These are phyloP conservation scores for Rachicladosporium sp. DNA, from an alignment of 2,329 filamentous ascomycete species.

Conservation along the genomic window DNA sequence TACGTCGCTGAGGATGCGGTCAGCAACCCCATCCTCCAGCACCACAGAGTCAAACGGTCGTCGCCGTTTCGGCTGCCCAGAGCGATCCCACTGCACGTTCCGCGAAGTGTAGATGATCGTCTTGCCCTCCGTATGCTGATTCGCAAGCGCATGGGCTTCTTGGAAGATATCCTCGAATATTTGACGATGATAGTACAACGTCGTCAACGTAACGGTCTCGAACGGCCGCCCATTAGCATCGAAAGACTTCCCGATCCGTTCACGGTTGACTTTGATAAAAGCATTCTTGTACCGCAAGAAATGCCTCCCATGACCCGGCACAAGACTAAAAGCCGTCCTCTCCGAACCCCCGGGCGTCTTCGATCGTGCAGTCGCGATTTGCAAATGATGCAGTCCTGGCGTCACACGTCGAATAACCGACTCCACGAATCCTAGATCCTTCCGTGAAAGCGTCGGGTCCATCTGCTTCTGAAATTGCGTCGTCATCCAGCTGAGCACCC, in stretches of 20 bases:
- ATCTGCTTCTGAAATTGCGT: conserved; percentile 33
- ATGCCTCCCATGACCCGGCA: conserved; percentile 83
- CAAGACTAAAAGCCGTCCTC: conserved; percentile 71
- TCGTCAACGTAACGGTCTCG: conserved; percentile 86
- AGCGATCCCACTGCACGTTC: conserved; percentile 70
- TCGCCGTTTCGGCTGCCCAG: conserved; percentile 77
- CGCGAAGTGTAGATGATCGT: conserved; percentile 82
- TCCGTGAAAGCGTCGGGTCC: conserved; percentile 23
- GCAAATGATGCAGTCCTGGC: conserved; percentile 49
- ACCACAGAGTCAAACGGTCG: conserved; percentile 80
- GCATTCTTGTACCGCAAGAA: conserved; percentile 76
- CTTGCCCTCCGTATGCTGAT: conserved; percentile 75
- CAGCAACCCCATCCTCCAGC: conserved; percentile 70
- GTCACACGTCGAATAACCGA: conserved; percentile 45
- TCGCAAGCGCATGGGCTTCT: conserved; percentile 72
- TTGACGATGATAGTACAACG: conserved; percentile 76
- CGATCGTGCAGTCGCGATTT: conserved; percentile 51
- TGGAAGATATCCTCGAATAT: conserved; percentile 83
- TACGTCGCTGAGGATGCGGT: conserved; percentile 67
- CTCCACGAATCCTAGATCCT: conserved; percentile 34
- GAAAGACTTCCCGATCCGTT: conserved; percentile 68
- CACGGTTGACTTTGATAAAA: conserved; percentile 74
- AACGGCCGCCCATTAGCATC: conserved; percentile 79
- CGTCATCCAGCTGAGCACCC: conserved; percentile 91
- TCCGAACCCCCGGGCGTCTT: conserved; percentile 54